phyloP scores from a whole-genome alignment of 163 green algal species.

The Scenedesmus sp. region DNA sequence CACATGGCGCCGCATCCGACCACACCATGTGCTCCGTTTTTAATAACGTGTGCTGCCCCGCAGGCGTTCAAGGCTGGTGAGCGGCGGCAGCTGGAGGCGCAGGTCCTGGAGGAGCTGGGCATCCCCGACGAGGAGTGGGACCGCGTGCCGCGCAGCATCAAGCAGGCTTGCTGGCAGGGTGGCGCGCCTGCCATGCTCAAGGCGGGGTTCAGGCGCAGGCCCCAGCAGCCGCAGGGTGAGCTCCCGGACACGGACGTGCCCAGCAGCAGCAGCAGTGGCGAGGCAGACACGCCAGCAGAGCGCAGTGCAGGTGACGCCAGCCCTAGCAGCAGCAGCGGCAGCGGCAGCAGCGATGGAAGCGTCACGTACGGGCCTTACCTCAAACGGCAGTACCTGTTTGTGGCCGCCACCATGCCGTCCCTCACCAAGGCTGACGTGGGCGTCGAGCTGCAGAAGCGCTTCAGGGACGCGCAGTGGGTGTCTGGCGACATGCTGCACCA shows the following conservation, averaged over 20 bases:
- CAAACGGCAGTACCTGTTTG: slow-evolving; percentile 95
- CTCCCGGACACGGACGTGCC: not conserved
- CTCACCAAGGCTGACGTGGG: slow-evolving; percentile 83
- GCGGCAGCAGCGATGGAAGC: not conserved
- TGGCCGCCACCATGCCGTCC: slow-evolving; percentile 93
- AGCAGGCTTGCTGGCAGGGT: slow-evolving; percentile 65
- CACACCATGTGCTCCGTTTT: not conserved
- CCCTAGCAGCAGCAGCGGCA: not conserved
- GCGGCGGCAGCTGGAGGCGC: slow-evolving; percentile 63
- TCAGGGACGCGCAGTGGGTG: slow-evolving; percentile 89
- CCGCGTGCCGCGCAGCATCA: slow-evolving; percentile 69
- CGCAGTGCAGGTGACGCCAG: not conserved
- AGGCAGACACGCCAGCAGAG: not conserved
- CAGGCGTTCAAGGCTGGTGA: slow-evolving; percentile 65
- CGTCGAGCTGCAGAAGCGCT: slow-evolving; percentile 76
- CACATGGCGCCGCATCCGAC: not conserved
- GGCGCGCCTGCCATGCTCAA: slow-evolving; percentile 62
- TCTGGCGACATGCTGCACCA: slow-evolving; percentile 81
- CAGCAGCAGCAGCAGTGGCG: not conserved
- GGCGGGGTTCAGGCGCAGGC: slow-evolving; percentile 47
- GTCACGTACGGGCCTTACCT: slow-evolving; percentile 38
- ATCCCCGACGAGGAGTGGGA: slow-evolving; percentile 66
- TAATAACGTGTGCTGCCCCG: not conserved
- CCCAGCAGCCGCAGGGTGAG: not conserved
- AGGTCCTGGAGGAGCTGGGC: slow-evolving; percentile 66